Evolutionary conservation across 805 yeast genomes (phyloP).

Genomic region (Wickerhamiella dianesei): DNA sequence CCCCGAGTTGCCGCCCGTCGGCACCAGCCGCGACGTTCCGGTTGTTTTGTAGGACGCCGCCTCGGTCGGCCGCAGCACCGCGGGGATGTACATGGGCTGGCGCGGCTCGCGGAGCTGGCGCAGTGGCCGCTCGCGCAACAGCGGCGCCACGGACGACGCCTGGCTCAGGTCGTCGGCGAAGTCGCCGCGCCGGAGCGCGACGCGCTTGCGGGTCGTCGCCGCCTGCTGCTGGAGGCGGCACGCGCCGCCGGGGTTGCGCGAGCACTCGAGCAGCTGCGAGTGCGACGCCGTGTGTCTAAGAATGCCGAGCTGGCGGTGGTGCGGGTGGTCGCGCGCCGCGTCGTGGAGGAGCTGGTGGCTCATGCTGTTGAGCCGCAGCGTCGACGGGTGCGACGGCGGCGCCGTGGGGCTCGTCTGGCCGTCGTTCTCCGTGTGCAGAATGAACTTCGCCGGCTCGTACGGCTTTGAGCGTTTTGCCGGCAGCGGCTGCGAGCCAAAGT

Average conservation of each 20-base stretch:
- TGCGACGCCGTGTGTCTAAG: neutral
- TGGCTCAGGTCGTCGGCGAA: conserved; percentile 5
- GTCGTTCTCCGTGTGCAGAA: conserved; percentile 11
- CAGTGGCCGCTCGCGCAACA: conserved; percentile 22
- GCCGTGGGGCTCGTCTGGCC: neutral
- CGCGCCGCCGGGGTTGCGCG: neutral
- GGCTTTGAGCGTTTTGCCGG: conserved; percentile 4
- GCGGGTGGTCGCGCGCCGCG: neutral
- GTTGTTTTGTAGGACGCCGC: conserved; percentile 21
- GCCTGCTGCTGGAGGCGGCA: too few species aligned
- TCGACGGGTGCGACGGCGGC: neutral
- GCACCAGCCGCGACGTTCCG: conserved; percentile 14
- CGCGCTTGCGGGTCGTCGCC: too few species aligned
- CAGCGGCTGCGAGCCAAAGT: neutral
- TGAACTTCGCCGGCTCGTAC: conserved; percentile 20
- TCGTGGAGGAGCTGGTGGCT: neutral
- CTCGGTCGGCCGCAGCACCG: conserved; percentile 51
- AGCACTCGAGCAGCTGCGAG: neutral
- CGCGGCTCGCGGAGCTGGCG: conserved; percentile 70
- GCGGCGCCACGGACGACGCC: conserved; percentile 7
- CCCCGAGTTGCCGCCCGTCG: neutral
- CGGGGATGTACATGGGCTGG: conserved; percentile 82
- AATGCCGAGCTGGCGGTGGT: neutral
- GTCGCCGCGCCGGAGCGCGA: too few species aligned
- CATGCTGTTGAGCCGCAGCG: neutral